phyloP scores from a whole-genome alignment of 495 filamentous ascomycete species.

The Cercophora samala region DNA sequence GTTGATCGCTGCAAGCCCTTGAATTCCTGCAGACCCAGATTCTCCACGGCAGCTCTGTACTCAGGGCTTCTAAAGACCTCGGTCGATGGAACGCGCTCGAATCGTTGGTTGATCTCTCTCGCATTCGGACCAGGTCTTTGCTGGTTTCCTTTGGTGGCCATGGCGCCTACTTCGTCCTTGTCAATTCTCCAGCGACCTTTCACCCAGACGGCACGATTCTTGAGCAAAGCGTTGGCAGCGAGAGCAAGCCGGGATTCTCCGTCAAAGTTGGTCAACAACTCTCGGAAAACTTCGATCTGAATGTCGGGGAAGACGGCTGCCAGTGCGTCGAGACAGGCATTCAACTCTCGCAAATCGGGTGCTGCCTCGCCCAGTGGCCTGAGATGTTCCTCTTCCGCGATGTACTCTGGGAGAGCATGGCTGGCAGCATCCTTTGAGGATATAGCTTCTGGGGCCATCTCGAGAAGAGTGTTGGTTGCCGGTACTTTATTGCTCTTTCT shows the following conservation, averaged over 20 bases:
- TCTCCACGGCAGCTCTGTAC: conserved; percentile 71
- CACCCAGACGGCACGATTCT: conserved; percentile 70
- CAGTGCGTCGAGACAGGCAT: conserved; percentile 67
- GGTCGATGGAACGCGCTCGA: conserved; percentile 52
- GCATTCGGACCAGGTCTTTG: not conserved
- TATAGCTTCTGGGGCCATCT: conserved; percentile 8
- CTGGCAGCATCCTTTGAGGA: conserved; percentile 6
- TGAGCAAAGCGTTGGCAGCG: conserved; percentile 78
- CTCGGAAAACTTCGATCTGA: conserved; percentile 86
- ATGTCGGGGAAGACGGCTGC: conserved; percentile 81
- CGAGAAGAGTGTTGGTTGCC: conserved; percentile 2
- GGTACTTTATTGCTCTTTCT: conserved; percentile 21
- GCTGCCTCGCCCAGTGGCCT: conserved; percentile 42
- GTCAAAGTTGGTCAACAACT: conserved; percentile 77
- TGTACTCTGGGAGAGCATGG: conserved; percentile 34
- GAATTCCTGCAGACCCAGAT: conserved; percentile 70
- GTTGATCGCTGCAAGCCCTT: conserved; percentile 72
- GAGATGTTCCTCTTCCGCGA: conserved; percentile 48
- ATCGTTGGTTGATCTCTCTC: conserved; percentile 21
- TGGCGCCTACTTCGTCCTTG: conserved; percentile 16
- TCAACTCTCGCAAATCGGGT: conserved; percentile 65
- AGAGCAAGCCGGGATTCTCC: conserved; percentile 80
- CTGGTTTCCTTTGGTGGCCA: not conserved
- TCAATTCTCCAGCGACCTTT: conserved; percentile 66
- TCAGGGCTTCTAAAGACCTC: conserved; percentile 69